Evolutionary conservation across 2,329 filamentous ascomycete species (phyloP).

Genomic region (Basipetospora chlamydospora): DNA sequence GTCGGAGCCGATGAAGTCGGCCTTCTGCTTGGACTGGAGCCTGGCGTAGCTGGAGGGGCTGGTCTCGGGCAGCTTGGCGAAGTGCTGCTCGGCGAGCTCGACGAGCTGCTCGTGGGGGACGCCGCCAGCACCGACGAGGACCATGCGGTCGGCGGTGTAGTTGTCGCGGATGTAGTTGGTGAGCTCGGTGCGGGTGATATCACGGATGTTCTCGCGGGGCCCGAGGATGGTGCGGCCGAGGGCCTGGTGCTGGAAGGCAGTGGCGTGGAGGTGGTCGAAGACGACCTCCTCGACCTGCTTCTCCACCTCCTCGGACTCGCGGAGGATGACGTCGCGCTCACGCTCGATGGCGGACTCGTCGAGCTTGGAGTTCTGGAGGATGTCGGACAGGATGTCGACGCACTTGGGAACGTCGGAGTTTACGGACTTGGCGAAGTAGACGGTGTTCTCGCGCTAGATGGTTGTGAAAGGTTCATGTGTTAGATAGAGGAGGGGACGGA

Average conservation of each 20-base stretch:
- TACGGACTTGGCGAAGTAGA: constrained; percentile 99
- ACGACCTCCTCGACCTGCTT: constrained; percentile 99
- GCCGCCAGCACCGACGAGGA: constrained; percentile 88
- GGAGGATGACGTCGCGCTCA: constrained; percentile 95
- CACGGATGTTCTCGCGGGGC: constrained; percentile 94
- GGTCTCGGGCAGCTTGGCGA: constrained; percentile 62
- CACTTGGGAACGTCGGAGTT: constrained; percentile 93
- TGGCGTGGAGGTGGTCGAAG: constrained; percentile 97
- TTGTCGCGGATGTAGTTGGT: constrained; percentile 97
- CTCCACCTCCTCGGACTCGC: constrained; percentile 98
- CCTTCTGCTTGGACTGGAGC: constrained; percentile 68
- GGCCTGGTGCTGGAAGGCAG: constrained; percentile 90
- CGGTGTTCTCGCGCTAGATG: constrained; percentile 85
- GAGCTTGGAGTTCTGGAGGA: constrained; percentile 98
- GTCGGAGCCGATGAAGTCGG: constrained; percentile 93
- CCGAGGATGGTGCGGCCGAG: constrained; percentile 96
- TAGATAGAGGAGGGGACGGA: no score
- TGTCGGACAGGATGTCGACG: constrained; percentile 97
- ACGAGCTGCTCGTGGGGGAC: constrained; percentile 90
- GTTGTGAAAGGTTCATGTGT: constrained; percentile 7
- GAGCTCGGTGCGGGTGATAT: constrained; percentile 84
- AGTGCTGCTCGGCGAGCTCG: constrained; percentile 92
- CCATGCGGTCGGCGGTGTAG: constrained; percentile 99
- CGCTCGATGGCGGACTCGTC: constrained; percentile 86
- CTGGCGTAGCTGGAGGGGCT: constrained; percentile 62